phyloP scores from a whole-genome alignment of 2,329 filamentous ascomycete species.

The Alternaria brassicae region DNA sequence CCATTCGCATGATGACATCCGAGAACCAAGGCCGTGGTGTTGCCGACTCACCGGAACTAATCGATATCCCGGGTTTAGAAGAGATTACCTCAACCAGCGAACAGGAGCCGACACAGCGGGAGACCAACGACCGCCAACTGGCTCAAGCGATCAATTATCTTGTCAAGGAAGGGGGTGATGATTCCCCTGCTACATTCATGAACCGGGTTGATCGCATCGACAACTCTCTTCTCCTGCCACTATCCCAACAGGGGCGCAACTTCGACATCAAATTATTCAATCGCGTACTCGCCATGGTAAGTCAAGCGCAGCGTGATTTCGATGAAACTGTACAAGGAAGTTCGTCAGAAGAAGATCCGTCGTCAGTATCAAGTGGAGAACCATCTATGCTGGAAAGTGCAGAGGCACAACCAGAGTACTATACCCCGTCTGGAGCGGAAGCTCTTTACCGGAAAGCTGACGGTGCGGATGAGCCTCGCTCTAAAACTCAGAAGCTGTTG shows the following conservation, averaged over 20 bases:
- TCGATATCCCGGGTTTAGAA: constrained; percentile 13
- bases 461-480: background rate
- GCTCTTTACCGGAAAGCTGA: constrained; percentile 4
- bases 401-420: constrained; percentile 15
- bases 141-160: constrained; percentile 41
- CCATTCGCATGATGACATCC: constrained; percentile 11
- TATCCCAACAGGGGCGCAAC: constrained; percentile 15
- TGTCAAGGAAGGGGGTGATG: constrained; percentile 27
- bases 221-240: constrained; percentile 29
- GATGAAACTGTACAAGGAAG: constrained; percentile 12
- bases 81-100: constrained; percentile 7
- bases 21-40: background rate
- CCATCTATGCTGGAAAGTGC: constrained; percentile 3
- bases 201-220: constrained; percentile 38
- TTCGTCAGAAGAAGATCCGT: background rate
- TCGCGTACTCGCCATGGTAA: constrained; percentile 28
- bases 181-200: constrained; percentile 26
- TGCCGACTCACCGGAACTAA: constrained; percentile 7
- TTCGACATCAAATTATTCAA: constrained; percentile 34
- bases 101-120: constrained; percentile 9
- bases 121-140: constrained; percentile 33
- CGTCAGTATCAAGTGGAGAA: background rate
- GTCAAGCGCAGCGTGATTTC: constrained; percentile 25
- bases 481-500: background rate
- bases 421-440: constrained; percentile 2